Percentiles rank a stretch among this genome's conserved stretches.
phyloP scores from a whole-genome alignment of 257 asterid species.

The Solanum commersonii region DNA sequence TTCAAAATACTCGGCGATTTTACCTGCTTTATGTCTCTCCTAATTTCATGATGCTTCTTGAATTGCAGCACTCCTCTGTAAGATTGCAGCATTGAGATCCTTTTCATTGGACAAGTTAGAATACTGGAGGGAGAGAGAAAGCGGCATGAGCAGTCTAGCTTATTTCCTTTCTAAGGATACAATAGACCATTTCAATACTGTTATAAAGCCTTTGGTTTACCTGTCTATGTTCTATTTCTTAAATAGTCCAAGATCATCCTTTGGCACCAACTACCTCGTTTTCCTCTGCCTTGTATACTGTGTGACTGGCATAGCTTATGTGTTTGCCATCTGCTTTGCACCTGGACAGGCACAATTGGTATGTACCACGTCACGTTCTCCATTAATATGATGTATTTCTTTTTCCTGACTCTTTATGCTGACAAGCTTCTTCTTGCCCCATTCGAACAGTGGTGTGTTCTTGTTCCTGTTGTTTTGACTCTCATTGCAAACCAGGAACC shows the following conservation, averaged over 20 bases:
- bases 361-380: neutral
- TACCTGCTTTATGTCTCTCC: neutral
- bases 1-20: neutral
- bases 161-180: constrained; percentile 89
- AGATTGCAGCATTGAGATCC: constrained; percentile 86
- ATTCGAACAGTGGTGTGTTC: constrained; percentile 83
- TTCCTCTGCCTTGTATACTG: constrained; percentile 75
- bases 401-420: neutral
- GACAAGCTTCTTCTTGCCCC: neutral
- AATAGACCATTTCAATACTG: constrained; percentile 65
- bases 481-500: constrained; percentile 77
- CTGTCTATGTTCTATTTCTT: constrained; percentile 91
- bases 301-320: constrained; percentile 86
- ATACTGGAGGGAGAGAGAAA: constrained; percentile 62
- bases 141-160: constrained; percentile 93
- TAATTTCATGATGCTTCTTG: constrained; percentile 8
- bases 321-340: constrained; percentile 69
- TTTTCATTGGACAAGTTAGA: constrained; percentile 77
- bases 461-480: constrained; percentile 88
- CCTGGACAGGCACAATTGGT: constrained; percentile 97
- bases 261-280: constrained; percentile 57
- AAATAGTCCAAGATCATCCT: constrained; percentile 85
- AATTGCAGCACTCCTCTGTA: constrained; percentile 80
- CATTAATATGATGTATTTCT: neutral
- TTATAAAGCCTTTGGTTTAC: constrained; percentile 86